These are phyloP conservation scores for Xylaria flabelliformis DNA, from an alignment of 495 filamentous ascomycete species.

Conservation along the genomic window DNA sequence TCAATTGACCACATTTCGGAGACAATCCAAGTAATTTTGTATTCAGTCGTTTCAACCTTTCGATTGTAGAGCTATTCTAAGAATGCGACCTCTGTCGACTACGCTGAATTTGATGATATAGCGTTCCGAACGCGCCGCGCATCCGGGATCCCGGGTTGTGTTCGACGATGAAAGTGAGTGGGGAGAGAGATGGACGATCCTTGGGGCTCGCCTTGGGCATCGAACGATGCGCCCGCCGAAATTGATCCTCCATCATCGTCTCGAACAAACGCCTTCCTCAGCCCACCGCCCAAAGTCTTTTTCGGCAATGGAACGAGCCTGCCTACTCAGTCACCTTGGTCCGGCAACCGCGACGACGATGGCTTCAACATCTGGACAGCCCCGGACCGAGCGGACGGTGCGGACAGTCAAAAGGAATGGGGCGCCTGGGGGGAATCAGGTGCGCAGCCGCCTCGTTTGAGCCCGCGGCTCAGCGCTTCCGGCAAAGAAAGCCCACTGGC, in stretches of 20 bases:
- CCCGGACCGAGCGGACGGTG: slow-evolving; percentile 34
- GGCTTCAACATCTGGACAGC: slow-evolving; percentile 50
- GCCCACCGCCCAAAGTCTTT: slow-evolving; percentile 53
- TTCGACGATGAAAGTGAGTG: slow-evolving; percentile 20
- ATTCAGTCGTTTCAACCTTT: not conserved
- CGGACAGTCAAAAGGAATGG: slow-evolving; percentile 44
- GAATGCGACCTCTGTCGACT: slow-evolving; percentile 8
- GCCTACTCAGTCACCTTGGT: slow-evolving; percentile 53
- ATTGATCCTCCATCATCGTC: slow-evolving; percentile 39
- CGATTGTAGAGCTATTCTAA: slow-evolving; percentile 19
- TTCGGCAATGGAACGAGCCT: slow-evolving; percentile 45
- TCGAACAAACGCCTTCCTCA: slow-evolving; percentile 47
- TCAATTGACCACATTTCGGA: slow-evolving; percentile 6
- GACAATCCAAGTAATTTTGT: not conserved
- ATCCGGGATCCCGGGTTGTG: slow-evolving; percentile 15
- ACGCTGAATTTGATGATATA: not conserved
- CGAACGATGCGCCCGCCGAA: slow-evolving; percentile 42
- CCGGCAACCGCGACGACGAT: slow-evolving; percentile 49
- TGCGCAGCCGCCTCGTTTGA: slow-evolving; percentile 41
- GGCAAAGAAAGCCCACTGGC: slow-evolving; percentile 46
- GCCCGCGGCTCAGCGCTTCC: slow-evolving; percentile 39
- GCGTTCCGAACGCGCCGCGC: slow-evolving; percentile 15
- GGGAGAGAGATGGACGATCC: slow-evolving; percentile 61
- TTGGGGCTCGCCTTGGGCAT: slow-evolving; percentile 61
- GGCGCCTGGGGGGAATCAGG: slow-evolving; percentile 44